Evolutionary conservation across 2,329 filamentous ascomycete genomes (phyloP).

Genomic region (Teratosphaeria viscida): DNA sequence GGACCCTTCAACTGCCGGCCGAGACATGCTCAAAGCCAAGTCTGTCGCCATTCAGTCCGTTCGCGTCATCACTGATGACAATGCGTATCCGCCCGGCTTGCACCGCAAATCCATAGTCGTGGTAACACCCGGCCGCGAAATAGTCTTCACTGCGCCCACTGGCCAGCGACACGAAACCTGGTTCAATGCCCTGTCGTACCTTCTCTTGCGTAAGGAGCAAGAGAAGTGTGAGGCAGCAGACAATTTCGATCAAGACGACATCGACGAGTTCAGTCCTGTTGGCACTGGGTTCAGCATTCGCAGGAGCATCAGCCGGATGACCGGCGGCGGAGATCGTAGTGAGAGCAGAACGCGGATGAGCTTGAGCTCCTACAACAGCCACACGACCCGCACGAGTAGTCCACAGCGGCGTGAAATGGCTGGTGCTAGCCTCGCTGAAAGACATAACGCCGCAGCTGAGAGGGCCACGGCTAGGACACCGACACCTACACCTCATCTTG

Average conservation of each 20-base stretch:
- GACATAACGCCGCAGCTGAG: conserved; percentile 1
- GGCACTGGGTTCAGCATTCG: conserved; percentile 26
- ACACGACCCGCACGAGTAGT: conserved; percentile 56
- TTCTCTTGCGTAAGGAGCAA: conserved; percentile 62
- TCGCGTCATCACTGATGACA: conserved; percentile 84
- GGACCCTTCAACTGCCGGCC: conserved; percentile 71
- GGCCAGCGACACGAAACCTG: conserved; percentile 94
- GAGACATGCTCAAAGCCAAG: conserved; percentile 68
- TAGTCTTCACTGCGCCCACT: conserved; percentile 92
- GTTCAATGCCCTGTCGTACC: conserved; percentile 94
- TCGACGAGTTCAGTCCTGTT: conserved; percentile 69
- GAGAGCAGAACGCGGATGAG: conserved; percentile 23
- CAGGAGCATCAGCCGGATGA: conserved; percentile 42
- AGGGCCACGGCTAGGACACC: conserved; percentile 4
- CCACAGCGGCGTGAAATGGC: conserved; percentile 32
- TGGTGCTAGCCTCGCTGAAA: conserved; percentile 5
- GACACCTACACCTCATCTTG: conserved; percentile 4
- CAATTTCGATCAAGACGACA: conserved; percentile 48
- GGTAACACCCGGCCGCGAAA: conserved; percentile 72
- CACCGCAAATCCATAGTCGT: conserved; percentile 90
- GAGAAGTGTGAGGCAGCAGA: conserved; percentile 40
- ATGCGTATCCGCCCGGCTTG: conserved; percentile 86
- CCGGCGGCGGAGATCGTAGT: conserved; percentile 36
- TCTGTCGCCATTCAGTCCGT: conserved; percentile 91
- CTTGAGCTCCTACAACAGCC: conserved; percentile 31